phyloP scores from a whole-genome alignment of 768 basidiomycete species.

The Mycena crocata region DNA sequence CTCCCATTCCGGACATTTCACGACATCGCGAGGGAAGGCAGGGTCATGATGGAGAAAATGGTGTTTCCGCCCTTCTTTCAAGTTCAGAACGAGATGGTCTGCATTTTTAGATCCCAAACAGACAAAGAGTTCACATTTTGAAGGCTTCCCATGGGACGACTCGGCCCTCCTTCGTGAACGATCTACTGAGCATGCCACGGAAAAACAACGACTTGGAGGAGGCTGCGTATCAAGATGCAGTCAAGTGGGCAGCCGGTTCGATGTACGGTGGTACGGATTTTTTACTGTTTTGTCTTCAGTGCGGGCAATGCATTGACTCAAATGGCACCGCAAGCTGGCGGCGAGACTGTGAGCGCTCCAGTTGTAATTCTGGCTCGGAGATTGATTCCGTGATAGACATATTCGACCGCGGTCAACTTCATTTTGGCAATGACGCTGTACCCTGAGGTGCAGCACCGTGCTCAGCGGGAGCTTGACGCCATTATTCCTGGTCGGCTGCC shows the following conservation, averaged over 20 bases:
- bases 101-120: not conserved
- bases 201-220: not conserved
- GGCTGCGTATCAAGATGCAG: constrained; percentile 3
- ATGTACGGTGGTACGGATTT: constrained; percentile 34
- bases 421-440: constrained; percentile 36
- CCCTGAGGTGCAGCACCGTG: constrained; percentile 32
- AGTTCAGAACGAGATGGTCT: not conserved
- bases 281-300: not conserved
- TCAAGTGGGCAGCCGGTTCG: constrained; percentile 30
- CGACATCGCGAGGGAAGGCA: constrained; percentile 2
- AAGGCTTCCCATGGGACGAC: not conserved
- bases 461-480: constrained; percentile 40
- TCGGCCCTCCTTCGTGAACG: constrained; percentile 10
- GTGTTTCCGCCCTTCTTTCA: constrained; percentile 4
- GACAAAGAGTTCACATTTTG: not conserved
- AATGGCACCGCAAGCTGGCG: not conserved
- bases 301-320: not conserved
- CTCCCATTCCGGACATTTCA: constrained; percentile 35
- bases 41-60: constrained; percentile 13
- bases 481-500: constrained; percentile 40
- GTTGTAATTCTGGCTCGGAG: not conserved
- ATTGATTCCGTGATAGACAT: not conserved
- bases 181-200: constrained; percentile 1
- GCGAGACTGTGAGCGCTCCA: not conserved
- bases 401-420: not conserved